phyloP scores from a whole-genome alignment of 2,329 filamentous ascomycete genomes.

The Colletotrichum karsti region DNA sequence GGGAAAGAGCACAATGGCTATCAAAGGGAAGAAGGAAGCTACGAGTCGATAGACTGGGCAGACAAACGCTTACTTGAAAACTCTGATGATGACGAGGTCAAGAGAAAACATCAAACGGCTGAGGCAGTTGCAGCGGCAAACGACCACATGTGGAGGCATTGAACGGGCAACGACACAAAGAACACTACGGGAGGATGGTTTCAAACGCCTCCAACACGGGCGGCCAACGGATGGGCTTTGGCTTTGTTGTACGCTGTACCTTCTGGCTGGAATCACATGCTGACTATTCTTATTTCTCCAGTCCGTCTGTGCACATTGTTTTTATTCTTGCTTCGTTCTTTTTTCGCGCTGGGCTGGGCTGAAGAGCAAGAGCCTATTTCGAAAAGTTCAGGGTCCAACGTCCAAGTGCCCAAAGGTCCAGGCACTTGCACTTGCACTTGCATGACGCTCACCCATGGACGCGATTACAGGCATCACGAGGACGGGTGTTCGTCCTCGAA shows the following conservation, averaged over 20 bases:
- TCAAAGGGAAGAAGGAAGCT: neutral
- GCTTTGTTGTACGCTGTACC: neutral
- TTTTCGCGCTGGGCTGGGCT: neutral
- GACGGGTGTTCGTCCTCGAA: neutral
- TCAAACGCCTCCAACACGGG: too few relatives aligned
- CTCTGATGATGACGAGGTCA: neutral
- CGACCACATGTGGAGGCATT: neutral
- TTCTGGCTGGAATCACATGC: conserved; percentile 4
- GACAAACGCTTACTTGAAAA: neutral
- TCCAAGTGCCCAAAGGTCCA: neutral
- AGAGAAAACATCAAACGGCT: neutral
- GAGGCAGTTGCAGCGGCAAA: neutral
- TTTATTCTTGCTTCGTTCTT: neutral
- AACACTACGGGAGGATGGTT: neutral
- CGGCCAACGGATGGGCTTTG: neutral
- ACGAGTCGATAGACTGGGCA: neutral
- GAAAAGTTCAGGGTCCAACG: conserved; percentile 18
- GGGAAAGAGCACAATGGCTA: neutral
- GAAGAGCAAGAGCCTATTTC: too few relatives aligned
- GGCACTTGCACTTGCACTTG: neutral
- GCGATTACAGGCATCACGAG: neutral
- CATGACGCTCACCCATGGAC: neutral
- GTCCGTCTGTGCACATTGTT: conserved; percentile 11
- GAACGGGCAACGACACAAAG: neutral
- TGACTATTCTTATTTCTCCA: neutral